Evolutionary conservation across 208 protist species (phyloP).

Genomic region (Acanthamoeba lenticulata): DNA sequence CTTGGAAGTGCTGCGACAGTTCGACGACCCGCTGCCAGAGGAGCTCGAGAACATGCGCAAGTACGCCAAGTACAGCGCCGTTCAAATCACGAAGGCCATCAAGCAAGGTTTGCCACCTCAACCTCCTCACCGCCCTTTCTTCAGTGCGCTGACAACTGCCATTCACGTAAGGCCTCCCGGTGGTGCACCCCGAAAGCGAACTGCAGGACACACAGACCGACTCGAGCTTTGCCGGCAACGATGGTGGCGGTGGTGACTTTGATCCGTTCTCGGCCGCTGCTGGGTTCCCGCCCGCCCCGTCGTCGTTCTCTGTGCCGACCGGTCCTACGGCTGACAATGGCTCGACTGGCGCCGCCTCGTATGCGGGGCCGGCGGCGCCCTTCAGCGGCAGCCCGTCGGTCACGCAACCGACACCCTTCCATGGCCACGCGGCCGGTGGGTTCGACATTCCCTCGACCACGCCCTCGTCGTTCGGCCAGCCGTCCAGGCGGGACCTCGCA

Average conservation of each 20-base stretch:
- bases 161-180: not conserved
- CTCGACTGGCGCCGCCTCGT: not conserved
- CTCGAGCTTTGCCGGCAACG: not conserved
- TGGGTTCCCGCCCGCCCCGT: not conserved
- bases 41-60: constrained; percentile 61
- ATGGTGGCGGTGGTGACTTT: not conserved
- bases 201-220: not conserved
- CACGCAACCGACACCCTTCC: no score
- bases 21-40: constrained; percentile 29
- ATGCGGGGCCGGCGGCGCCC: no score
- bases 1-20: constrained; percentile 29
- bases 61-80: constrained; percentile 59
- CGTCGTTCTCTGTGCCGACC: not conserved
- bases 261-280: not conserved
- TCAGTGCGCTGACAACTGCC: not conserved
- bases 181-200: not conserved
- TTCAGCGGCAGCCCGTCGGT: no score
- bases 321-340: not conserved
- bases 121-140: not conserved
- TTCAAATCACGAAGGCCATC: constrained; percentile 14
- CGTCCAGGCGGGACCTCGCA: not conserved
- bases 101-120: not conserved
- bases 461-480: not conserved
- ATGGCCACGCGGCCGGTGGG: no score
- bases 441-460: not conserved